Conservation (phyloP, 2,329 filamentous ascomycete species). For the Aspergillus nomiae region DNA sequence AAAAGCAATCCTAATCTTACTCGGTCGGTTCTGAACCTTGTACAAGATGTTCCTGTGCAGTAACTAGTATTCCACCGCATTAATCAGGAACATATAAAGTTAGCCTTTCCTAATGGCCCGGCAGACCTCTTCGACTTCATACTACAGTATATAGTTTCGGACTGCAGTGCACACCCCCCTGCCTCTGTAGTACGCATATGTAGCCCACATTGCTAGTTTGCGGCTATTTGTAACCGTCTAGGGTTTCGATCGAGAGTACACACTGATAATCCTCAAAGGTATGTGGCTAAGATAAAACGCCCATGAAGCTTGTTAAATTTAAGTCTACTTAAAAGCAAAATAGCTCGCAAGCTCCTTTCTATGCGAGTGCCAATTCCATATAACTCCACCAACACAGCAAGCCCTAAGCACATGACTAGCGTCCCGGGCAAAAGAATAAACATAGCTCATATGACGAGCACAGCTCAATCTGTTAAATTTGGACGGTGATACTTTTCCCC, state of each 20-base stretch:
- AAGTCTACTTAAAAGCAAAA: neutral
- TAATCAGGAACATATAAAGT: neutral
- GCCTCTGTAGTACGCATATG: neutral
- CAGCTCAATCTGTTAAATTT: constrained; percentile 25
- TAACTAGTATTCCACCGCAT: neutral
- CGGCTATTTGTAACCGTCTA: neutral
- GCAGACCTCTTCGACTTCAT: neutral
- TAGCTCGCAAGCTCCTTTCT: neutral
- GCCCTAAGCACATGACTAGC: neutral
- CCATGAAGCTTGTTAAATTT: neutral
- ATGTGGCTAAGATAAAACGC: neutral
- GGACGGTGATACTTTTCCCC: neutral
- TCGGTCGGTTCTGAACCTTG: neutral
- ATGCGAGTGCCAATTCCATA: neutral
- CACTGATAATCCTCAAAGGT: neutral
- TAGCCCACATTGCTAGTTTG: neutral
- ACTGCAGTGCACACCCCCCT: neutral
- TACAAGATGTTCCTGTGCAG: neutral
- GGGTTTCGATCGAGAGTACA: neutral
- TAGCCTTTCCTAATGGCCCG: neutral
- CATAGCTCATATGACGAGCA: constrained; percentile 23
- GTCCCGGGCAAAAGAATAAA: neutral
- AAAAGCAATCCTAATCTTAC: neutral
- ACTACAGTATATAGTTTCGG: neutral
- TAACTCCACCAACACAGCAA: neutral